phyloP scores from a whole-genome alignment of 805 yeast genomes.

The Dipodascopsis tothii region DNA sequence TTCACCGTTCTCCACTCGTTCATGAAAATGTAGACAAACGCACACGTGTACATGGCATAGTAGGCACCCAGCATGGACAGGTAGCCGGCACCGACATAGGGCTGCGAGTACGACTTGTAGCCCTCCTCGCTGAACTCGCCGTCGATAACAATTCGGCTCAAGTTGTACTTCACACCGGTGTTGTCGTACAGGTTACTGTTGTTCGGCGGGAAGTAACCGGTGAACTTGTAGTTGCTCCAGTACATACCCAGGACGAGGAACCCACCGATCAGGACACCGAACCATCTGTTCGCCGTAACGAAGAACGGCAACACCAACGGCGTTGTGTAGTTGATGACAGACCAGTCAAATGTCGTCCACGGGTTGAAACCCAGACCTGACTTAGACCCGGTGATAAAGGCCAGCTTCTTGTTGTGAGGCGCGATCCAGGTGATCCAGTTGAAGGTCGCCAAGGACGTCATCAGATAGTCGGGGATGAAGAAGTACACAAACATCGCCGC shows the following conservation, averaged over 20 bases:
- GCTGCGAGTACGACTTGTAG: slow-evolving; percentile 55
- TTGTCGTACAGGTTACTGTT: slow-evolving; percentile 37
- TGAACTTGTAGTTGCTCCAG: slow-evolving; percentile 43
- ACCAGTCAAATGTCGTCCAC: slow-evolving; percentile 62
- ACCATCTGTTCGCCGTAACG: slow-evolving; percentile 38
- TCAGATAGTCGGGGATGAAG: slow-evolving; percentile 56
- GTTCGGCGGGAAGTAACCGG: slow-evolving; percentile 38
- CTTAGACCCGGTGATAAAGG: slow-evolving; percentile 58
- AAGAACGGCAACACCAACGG: slow-evolving; percentile 34
- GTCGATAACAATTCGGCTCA: slow-evolving; percentile 39
- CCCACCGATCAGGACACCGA: slow-evolving; percentile 42
- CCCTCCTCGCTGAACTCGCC: slow-evolving; percentile 39
- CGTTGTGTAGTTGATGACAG: slow-evolving; percentile 36
- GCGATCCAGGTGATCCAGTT: slow-evolving; percentile 59
- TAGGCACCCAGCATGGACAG: slow-evolving; percentile 47
- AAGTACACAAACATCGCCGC: slow-evolving; percentile 41
- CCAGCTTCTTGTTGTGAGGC: slow-evolving; percentile 48
- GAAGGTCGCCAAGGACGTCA: slow-evolving; percentile 53
- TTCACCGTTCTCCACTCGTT: slow-evolving; percentile 36
- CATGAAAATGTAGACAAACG: slow-evolving; percentile 41
- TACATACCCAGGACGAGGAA: slow-evolving; percentile 47
- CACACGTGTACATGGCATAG: slow-evolving; percentile 46
- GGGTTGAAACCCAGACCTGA: slow-evolving; percentile 62
- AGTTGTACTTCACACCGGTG: slow-evolving; percentile 37
- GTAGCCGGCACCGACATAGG: slow-evolving; percentile 48